Conservation (phyloP, 345 rosid genomes). For the Murraya koenigii region DNA sequence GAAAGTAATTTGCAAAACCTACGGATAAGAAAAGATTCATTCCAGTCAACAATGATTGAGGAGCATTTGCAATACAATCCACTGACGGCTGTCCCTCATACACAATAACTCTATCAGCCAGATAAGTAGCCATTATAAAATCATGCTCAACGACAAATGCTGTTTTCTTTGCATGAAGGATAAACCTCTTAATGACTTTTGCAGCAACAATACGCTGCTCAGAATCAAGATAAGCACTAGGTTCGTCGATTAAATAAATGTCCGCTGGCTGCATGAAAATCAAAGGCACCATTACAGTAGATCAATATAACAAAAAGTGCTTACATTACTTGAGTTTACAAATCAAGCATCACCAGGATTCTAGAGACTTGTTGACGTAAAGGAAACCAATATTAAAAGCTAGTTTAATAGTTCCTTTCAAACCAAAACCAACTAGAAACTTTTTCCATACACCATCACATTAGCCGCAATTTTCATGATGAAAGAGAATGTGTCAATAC, state of each 20-base stretch:
- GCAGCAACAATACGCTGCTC: slow-evolving; percentile 99
- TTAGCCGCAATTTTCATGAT: background rate
- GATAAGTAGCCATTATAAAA: slow-evolving; percentile 94
- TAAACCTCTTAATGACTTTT: slow-evolving; percentile 96
- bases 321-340: background rate
- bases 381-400: background rate
- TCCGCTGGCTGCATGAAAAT: slow-evolving; percentile 84
- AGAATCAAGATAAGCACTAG: slow-evolving; percentile 97
- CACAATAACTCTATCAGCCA: slow-evolving; percentile 93
- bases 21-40: slow-evolving; percentile 98
- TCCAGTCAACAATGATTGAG: slow-evolving; percentile 92
- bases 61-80: slow-evolving; percentile 87
- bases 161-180: slow-evolving; percentile 97
- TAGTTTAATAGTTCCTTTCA: background rate
- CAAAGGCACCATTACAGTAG: slow-evolving; percentile 1
- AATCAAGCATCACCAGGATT: background rate
- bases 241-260: slow-evolving; percentile 96
- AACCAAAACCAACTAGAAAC: background rate
- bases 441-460: background rate
- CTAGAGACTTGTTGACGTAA: background rate
- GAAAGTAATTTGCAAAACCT: slow-evolving; percentile 29
- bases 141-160: slow-evolving; percentile 99
- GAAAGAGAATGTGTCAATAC: background rate
- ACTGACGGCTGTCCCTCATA: slow-evolving; percentile 90
- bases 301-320: background rate